Percentiles rank a stretch among this genome's conserved stretches.
phyloP scores from a whole-genome alignment of 495 filamentous ascomycete species.

The Pyrenopolyporus hunteri region DNA sequence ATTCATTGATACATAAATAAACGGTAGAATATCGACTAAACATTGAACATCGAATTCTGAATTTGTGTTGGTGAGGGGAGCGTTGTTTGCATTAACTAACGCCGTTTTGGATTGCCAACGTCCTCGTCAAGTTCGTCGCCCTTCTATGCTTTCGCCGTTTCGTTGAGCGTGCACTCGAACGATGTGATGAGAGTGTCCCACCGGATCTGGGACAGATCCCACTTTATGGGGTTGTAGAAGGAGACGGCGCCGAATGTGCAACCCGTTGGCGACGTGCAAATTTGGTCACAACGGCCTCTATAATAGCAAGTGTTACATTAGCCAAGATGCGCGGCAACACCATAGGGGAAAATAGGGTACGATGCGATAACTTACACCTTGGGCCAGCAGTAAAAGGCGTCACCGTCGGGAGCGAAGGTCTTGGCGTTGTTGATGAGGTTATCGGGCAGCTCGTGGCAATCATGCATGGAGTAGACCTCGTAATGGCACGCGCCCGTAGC shows the following conservation, averaged over 20 bases:
- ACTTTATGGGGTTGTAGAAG: constrained; percentile 45
- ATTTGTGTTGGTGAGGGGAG: neutral
- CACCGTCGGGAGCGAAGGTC: constrained; percentile 52
- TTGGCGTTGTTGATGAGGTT: constrained; percentile 41
- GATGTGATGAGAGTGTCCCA: constrained; percentile 47
- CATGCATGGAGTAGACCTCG: constrained; percentile 43
- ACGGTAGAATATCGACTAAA: neutral
- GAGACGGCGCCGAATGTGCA: constrained; percentile 50
- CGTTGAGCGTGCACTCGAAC: constrained; percentile 46
- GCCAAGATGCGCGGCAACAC: neutral
- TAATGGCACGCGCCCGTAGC: constrained; percentile 48
- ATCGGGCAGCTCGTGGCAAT: constrained; percentile 47
- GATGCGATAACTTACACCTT: constrained; percentile 37
- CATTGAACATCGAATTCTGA: neutral
- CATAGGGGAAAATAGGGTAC: neutral
- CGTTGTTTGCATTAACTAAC: constrained; percentile 10
- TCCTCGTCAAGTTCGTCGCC: neutral
- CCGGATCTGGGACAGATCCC: constrained; percentile 43
- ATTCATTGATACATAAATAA: constrained; percentile 5
- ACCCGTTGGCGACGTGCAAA: constrained; percentile 53
- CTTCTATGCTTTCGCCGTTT: constrained; percentile 14
- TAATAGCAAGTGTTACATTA: constrained; percentile 3
- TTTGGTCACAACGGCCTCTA: constrained; percentile 43
- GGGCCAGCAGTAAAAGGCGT: constrained; percentile 50
- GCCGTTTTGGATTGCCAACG: constrained; percentile 10